phyloP scores from a whole-genome alignment of 2,329 filamentous ascomycete genomes.

The Paraconiothyrium brasiliense region DNA sequence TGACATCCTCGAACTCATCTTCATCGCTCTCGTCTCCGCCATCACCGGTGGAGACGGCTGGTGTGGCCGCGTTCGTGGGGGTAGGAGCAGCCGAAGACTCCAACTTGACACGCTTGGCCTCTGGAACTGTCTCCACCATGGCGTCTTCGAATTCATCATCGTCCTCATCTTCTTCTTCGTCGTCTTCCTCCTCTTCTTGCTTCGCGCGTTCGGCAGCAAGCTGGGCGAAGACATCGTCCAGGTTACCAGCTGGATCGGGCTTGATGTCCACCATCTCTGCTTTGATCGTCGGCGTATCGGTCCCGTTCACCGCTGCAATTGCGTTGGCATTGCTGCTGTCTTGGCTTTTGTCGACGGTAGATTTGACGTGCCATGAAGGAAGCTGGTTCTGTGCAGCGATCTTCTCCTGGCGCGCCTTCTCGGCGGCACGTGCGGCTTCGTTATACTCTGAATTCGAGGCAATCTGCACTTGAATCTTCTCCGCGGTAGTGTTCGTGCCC shows the following conservation, averaged over 20 bases:
- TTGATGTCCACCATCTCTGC: slow-evolving; percentile 60
- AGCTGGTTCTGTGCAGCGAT: slow-evolving; percentile 74
- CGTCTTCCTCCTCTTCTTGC: slow-evolving; percentile 53
- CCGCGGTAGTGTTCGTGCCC: slow-evolving; percentile 72
- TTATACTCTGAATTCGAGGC: slow-evolving; percentile 72
- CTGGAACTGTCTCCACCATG: slow-evolving; percentile 44
- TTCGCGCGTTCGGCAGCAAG: slow-evolving; percentile 67
- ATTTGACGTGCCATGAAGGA: slow-evolving; percentile 76
- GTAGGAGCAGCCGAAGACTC: slow-evolving; percentile 57
- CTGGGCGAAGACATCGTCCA: slow-evolving; percentile 74
- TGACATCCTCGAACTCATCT: slow-evolving; percentile 58
- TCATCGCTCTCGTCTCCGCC: slow-evolving; percentile 59
- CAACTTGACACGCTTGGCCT: slow-evolving; percentile 70
- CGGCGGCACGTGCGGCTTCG: slow-evolving; percentile 72
- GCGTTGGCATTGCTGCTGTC: slow-evolving; percentile 44
- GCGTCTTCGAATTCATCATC: slow-evolving; percentile 56
- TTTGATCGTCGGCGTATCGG: slow-evolving; percentile 47
- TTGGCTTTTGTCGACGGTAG: slow-evolving; percentile 69
- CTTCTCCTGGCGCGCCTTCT: slow-evolving; percentile 71
- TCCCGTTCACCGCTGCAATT: slow-evolving; percentile 51
- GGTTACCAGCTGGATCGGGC: slow-evolving; percentile 61
- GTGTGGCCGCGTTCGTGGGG: slow-evolving; percentile 41
- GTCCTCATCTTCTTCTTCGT: slow-evolving; percentile 56
- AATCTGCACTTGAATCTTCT: slow-evolving; percentile 75
- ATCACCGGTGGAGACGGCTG: slow-evolving; percentile 51